Evolutionary conservation across 331 rosid species (phyloP), one percentile per base, ranked within the genome.

Genomic region (Malus hybrid): DNA sequence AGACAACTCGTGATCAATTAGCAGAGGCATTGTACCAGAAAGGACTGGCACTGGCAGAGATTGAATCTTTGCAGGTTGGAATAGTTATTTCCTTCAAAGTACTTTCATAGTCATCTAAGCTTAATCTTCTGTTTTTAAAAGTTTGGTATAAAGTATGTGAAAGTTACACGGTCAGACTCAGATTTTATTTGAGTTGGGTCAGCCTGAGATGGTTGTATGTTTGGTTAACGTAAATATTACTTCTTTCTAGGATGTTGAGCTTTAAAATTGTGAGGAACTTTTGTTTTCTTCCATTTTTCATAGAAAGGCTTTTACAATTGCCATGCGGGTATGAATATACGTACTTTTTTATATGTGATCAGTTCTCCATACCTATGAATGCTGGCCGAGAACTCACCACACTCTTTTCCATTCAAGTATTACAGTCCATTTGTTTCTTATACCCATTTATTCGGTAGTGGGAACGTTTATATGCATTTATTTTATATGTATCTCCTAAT

Each of bases 1-100:
- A 93, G 84, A 72, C 75, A 28, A 77, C 88, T 26, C 95, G 95
- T 28, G 96, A 93, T 77, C 95, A 90, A 69, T 84, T 93, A 78
- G 90, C 90, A 29, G 95, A 89, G 83, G 96, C 96, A 46, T 82
- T 93, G 39, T 93, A 89, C 77, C 95, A 90, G 75, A 93, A 89
- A 82, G 96, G 98, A 61, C 84, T 93, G 52, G 98, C 89, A 3
- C 76, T 93, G 73, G 90, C 87, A 20, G 91, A 86, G 60, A 83
- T 86, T 5, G 89, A 90, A 78, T 79, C 91, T 76, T 70, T 86
- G 70, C 79, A 85, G 96, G 98, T 90, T 65, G 46, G 80, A 55
- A 70, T 33, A 64, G 48, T 58, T 71, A 12, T 57, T 30, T 22
- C 29, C 44, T 34, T 56, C 33, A 33, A 52, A 63, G 44, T 36